Evolutionary conservation across 2,329 filamentous ascomycete species (phyloP), one percentile per base, ranked within the genome.

Genomic region (Aphanoascus verrucosus): DNA sequence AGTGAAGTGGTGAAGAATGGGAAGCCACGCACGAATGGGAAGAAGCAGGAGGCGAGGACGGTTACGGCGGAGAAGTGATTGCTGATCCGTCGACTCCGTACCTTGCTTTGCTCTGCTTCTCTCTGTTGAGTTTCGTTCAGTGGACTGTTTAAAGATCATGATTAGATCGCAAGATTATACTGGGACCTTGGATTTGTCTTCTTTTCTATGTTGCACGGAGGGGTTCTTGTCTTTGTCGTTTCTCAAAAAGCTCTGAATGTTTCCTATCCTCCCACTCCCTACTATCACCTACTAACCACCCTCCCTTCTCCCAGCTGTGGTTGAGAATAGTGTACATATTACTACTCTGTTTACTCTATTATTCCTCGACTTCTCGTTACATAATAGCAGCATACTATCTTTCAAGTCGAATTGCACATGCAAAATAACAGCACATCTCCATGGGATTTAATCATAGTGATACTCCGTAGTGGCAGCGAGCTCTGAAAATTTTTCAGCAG

Each of bases 1-100:
- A 34, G 31, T 11, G 15, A 53, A 8, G 38, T 32, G 2, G 40
- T 12, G 2, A 7, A 40, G n/a, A 53, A 53, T 19, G 47, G 46
- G 38, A 53, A 51, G 46, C 44, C 49, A 15, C 48, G 45, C 9
- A 42, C 42, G 32, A 55, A 57, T 19, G 52, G 43, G 7, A 49
- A 50, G 12, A 43, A 42, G 42, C n/a, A 32, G 34, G 23, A 11
- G 6, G 20, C 44, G n/a, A 37, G 28, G 17, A 20, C 28, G 28
- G 28, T 15, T 7, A 28, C 23, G 23, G 7, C 19, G 7, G n/a
- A 38, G n/a, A 31, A 46, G n/a, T 19, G 5, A 23, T n/a, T n/a
- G n/a, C n/a, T n/a, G n/a, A n/a, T n/a, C n/a, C n/a, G n/a, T n/a
- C n/a, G n/a, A n/a, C n/a, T n/a, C n/a, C n/a, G n/a, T n/a, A n/a